Base-by-base conservation (phyloP, 2,329 filamentous ascomycete species). In the Dactylellina leptospora region DNA sequence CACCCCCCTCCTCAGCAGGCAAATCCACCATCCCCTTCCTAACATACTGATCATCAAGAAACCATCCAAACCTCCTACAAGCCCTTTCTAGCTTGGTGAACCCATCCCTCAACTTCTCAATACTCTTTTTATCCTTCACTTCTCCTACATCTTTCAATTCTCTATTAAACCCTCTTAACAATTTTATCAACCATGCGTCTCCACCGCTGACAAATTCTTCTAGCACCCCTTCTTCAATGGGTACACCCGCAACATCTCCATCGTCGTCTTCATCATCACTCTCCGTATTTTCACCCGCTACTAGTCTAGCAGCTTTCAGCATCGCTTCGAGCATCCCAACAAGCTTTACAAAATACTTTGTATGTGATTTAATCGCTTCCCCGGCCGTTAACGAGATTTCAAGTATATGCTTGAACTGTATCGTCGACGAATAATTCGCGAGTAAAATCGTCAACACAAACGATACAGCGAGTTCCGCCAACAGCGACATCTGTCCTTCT, bases 381-480 rank as follows among this genome's bases (percentile, higher is more conserved):
- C 68, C 63, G 25, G 71, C 74, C 23, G 75, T 76, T 27, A 77
- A 63, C 6, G 66, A 72, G 27, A 77, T 63, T 22, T 72, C 74
- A 8, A 76, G 42, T n/a, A 77, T 48, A 42, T 74, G 68, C 53
- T 74, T 73, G 64, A 75, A 77, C 44, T 76, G 75, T 16, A 75
- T 63, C 44, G 73, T 74, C 3, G 73, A 74, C 10, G 75, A 76
- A 50, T 75, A 77, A 38, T 75, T 77, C 16, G 75, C 75, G 27
- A 77, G 47, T 20, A 73, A 69, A n/a, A 77, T 59, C 3, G 75
- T 73, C 16, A 74, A 62, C 11, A 77, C 33, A 47, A 77, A 77
- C 6, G 75, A 51, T 3, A 76, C 20, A 18, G 75, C 54, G n/a
- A 75, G 36, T 54, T 77, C 76, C 16, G 75, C 75, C 16, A 77